phyloP scores from a whole-genome alignment of 2,329 filamentous ascomycete genomes.

The Aspergillus bombycis region DNA sequence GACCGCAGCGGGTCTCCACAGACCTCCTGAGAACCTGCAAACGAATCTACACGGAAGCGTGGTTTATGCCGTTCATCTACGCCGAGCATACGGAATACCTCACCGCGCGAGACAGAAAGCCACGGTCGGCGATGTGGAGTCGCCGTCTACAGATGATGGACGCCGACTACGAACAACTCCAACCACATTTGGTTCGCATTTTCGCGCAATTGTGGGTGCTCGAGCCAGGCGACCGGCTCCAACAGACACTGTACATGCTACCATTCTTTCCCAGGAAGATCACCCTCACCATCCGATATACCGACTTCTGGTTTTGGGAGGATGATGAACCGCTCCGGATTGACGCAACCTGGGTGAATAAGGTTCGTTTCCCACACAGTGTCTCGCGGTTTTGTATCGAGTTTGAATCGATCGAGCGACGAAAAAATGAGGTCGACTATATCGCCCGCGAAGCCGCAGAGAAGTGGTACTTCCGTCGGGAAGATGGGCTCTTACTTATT shows the following conservation, averaged over 20 bases:
- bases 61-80: conserved; percentile 47
- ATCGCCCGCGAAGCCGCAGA: conserved; percentile 45
- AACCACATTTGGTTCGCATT: conserved; percentile 40
- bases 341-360: conserved; percentile 40
- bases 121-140: conserved; percentile 15
- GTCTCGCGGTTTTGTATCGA: conserved; percentile 49
- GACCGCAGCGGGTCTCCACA: conserved; percentile 40
- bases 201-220: conserved; percentile 51
- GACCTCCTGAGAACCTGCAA: conserved; percentile 50
- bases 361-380: conserved; percentile 33
- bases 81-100: conserved; percentile 48
- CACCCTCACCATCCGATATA: conserved; percentile 53
- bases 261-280: conserved; percentile 41
- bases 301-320: conserved; percentile 56
- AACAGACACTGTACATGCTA: conserved; percentile 28
- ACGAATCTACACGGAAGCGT: conserved; percentile 46
- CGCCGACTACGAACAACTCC: conserved; percentile 25
- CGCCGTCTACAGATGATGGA: conserved; percentile 22
- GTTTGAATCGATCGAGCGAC: conserved; percentile 53
- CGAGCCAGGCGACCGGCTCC: conserved; percentile 32
- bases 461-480: conserved; percentile 40
- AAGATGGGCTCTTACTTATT: conserved; percentile 37
- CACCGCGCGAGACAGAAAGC: conserved; percentile 33
- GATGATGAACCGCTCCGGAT: conserved; percentile 40
- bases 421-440: conserved; percentile 49